These are phyloP conservation scores for Kregervanrija fluxuum DNA, from an alignment of 805 yeast genomes.

Conservation along the genomic window DNA sequence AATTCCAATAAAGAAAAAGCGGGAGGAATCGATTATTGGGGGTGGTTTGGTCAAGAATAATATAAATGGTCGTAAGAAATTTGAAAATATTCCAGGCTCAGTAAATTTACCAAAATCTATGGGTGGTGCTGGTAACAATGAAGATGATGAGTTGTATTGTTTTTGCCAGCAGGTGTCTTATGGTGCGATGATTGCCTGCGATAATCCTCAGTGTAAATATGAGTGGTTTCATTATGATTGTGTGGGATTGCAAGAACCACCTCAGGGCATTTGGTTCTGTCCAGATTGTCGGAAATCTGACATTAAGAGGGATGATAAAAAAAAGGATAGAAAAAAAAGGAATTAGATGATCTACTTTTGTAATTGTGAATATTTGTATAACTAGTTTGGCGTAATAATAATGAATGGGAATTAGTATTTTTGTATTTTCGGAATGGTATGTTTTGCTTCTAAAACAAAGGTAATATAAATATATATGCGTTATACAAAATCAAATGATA, in stretches of 20 bases:
- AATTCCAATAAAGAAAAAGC: no score
- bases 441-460: no score
- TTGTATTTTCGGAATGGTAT: no score
- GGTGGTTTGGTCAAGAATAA: constrained; percentile 8
- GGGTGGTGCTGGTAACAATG: constrained; percentile 31
- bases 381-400: no score
- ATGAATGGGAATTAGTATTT: no score
- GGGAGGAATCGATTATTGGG: no score
- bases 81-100: neutral
- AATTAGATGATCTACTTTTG: neutral
- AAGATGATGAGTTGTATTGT: constrained; percentile 71
- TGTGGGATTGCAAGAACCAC: constrained; percentile 90
- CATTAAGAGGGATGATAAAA: constrained; percentile 17
- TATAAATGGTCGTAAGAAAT: constrained; percentile 8
- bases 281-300: constrained; percentile 58
- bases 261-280: constrained; percentile 94
- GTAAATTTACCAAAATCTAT: no score
- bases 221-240: constrained; percentile 67
- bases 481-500: no score
- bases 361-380: no score
- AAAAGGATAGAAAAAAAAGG: constrained; percentile 20
- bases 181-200: constrained; percentile 61
- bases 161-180: constrained; percentile 90
- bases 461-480: no score
- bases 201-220: constrained; percentile 50